phyloP scores from a whole-genome alignment of 2,329 filamentous ascomycete species.

The Cladosporium sp. region DNA sequence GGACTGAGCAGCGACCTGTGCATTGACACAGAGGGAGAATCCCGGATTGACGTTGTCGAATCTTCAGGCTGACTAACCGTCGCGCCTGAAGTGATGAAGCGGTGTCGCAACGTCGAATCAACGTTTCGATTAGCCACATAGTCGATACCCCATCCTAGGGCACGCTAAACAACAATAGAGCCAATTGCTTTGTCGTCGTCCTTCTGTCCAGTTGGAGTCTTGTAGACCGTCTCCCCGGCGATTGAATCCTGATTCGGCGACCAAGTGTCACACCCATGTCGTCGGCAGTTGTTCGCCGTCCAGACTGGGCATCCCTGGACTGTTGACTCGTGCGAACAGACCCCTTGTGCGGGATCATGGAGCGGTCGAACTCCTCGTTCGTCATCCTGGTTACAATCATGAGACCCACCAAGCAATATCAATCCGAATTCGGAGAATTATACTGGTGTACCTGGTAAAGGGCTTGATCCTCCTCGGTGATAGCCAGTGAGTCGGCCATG shows the following conservation, averaged over 20 bases:
- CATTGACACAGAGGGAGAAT: not conserved
- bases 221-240: not conserved
- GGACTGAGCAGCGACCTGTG: not conserved
- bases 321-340: constrained; percentile 2
- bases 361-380: not conserved
- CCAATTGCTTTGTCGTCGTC: not conserved
- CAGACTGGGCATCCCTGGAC: constrained; percentile 1
- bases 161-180: not conserved
- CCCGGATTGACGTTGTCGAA: not conserved
- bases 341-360: not conserved
- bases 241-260: not conserved
- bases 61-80: not conserved
- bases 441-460: not conserved
- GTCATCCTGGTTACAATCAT: not conserved
- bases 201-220: not conserved
- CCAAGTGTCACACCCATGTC: not conserved
- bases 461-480: not conserved
- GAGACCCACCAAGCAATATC: not conserved
- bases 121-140: not conserved
- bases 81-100: not conserved
- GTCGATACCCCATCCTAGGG: not conserved
- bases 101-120: not conserved
- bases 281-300: not conserved
- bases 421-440: not conserved
- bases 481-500: constrained; percentile 1